phyloP scores from a whole-genome alignment of 192 early-diverging fungal genomes.

The Mortierella hygrophila region DNA sequence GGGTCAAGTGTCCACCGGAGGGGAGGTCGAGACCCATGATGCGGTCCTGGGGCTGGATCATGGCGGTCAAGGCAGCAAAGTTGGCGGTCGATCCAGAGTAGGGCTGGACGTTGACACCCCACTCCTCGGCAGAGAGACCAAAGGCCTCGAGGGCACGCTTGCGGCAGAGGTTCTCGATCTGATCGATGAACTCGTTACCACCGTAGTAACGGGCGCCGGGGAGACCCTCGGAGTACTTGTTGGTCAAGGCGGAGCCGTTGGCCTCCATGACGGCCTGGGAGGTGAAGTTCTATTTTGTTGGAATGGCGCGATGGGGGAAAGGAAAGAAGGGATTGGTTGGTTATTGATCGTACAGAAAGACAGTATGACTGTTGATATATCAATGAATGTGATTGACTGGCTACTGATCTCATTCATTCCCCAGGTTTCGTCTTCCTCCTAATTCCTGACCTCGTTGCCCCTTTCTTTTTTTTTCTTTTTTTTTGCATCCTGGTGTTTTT shows the following conservation, averaged over 20 bases:
- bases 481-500: not conserved
- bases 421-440: too few species aligned
- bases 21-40: slow-evolving; percentile 99
- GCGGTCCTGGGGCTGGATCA: slow-evolving; percentile 96
- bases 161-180: slow-evolving; percentile 96
- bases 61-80: slow-evolving; percentile 96
- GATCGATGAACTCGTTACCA: slow-evolving; percentile 98
- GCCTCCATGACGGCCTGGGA: slow-evolving; percentile 99
- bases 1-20: slow-evolving; percentile 99
- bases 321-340: not conserved
- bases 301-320: not conserved
- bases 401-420: not conserved
- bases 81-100: slow-evolving; percentile 99
- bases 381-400: too few species aligned
- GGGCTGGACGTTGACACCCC: slow-evolving; percentile 99
- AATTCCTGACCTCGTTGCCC: not conserved
- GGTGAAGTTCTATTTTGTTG: slow-evolving; percentile 92
- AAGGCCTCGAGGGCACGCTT: slow-evolving; percentile 96
- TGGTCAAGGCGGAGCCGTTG: slow-evolving; percentile 98
- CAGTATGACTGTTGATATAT: not conserved
- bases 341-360: not conserved
- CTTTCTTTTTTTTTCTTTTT: not conserved
- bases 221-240: slow-evolving; percentile 99
- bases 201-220: slow-evolving; percentile 99
- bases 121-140: slow-evolving; percentile 86